Percentiles rank a stretch among this genome's conserved stretches.
Evolutionary conservation across 2,329 filamentous ascomycete species (phyloP).

Genomic region (Cercospora sojina): DNA sequence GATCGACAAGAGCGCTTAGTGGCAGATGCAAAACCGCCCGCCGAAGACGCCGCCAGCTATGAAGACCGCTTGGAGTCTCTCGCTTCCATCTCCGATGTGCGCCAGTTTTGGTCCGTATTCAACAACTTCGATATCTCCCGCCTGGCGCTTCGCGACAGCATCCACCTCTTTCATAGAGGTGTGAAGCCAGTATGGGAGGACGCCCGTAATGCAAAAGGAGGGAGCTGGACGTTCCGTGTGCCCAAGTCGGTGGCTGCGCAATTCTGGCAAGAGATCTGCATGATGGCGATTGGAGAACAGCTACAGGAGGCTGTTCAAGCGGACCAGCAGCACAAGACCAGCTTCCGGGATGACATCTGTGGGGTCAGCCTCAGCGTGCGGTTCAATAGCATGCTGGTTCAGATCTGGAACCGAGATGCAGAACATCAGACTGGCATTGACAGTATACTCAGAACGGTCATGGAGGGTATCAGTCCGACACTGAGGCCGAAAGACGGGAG

Average conservation of each 20-base stretch:
- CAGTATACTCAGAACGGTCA: conserved; percentile 68
- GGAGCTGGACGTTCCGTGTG: conserved; percentile 89
- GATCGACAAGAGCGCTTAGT: conserved; percentile 44
- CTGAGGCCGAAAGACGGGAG: conserved; percentile 64
- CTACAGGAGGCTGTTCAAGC: conserved; percentile 69
- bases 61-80: conserved; percentile 50
- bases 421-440: conserved; percentile 77
- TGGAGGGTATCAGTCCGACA: conserved; percentile 71
- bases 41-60: conserved; percentile 38
- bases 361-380: conserved; percentile 84
- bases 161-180: conserved; percentile 78
- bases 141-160: conserved; percentile 64
- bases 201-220: conserved; percentile 78
- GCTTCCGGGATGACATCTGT: conserved; percentile 75
- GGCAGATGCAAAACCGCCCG: conserved; percentile 17
- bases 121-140: conserved; percentile 75
- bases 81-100: conserved; percentile 48
- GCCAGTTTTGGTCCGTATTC: conserved; percentile 52
- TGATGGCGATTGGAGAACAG: conserved; percentile 80
- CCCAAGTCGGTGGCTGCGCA: conserved; percentile 69
- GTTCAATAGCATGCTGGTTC: conserved; percentile 85
- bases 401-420: conserved; percentile 89
- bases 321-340: conserved; percentile 45
- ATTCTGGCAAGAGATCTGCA: conserved; percentile 78
- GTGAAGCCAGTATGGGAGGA: conserved; percentile 86